Percentiles rank a stretch among this genome's conserved stretches.
Evolutionary conservation across 257 asterid species (phyloP).

Genomic region (Gentiana dahurica): DNA sequence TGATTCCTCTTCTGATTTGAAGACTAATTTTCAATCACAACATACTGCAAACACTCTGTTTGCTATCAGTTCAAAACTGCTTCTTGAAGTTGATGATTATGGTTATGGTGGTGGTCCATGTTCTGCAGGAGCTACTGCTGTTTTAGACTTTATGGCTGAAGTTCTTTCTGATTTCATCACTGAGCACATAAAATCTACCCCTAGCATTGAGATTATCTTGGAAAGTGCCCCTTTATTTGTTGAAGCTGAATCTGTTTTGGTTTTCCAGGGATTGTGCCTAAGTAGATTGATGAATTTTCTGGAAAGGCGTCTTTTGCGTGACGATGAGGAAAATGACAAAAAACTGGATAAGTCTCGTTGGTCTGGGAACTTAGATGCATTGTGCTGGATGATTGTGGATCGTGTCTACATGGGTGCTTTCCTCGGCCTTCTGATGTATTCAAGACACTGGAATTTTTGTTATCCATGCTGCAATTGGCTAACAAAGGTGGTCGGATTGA

Average conservation of each 20-base stretch:
- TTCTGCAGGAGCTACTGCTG: constrained; percentile 93
- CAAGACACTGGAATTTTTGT: constrained; percentile 80
- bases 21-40: constrained; percentile 44
- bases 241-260: constrained; percentile 83
- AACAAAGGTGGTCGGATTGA: constrained; percentile 97
- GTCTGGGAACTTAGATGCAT: constrained; percentile 81
- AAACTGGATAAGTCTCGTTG: constrained; percentile 77
- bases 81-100: constrained; percentile 89
- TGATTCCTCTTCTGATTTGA: constrained; percentile 44
- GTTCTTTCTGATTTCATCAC: constrained; percentile 75
- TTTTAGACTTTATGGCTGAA: constrained; percentile 88
- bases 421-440: constrained; percentile 77
- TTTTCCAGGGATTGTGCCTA: constrained; percentile 91
- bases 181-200: constrained; percentile 76
- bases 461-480: constrained; percentile 95
- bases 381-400: constrained; percentile 88
- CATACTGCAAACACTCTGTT: constrained; percentile 40
- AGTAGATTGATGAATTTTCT: constrained; percentile 89
- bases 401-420: constrained; percentile 97
- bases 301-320: constrained; percentile 90
- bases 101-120: constrained; percentile 99
- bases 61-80: constrained; percentile 49
- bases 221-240: constrained; percentile 75
- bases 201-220: constrained; percentile 58
- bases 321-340: constrained; percentile 90